A percentile compares a stretch with the other conserved stretches of the same genome.
Evolutionary conservation across 2,329 filamentous ascomycete genomes (phyloP).

Genomic region (Sclerotinia glacialis): DNA sequence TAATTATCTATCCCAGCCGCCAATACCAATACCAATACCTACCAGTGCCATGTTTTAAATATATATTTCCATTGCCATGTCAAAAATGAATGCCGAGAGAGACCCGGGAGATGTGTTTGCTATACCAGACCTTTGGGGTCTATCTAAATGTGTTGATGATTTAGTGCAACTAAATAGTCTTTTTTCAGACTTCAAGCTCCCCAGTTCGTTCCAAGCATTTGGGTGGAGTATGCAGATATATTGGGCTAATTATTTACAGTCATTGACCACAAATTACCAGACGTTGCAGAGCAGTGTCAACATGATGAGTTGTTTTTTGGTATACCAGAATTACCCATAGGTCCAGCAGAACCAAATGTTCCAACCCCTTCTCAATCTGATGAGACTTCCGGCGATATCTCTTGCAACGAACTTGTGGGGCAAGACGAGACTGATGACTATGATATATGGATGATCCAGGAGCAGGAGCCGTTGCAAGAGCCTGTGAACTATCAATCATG

Average conservation of each 20-base stretch:
- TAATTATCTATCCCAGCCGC: background rate
- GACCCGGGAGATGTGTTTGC: slow-evolving; percentile 56
- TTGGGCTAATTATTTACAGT: slow-evolving; percentile 28
- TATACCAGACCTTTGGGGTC: slow-evolving; percentile 59
- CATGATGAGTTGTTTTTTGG: slow-evolving; percentile 35
- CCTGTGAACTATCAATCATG: slow-evolving; percentile 58
- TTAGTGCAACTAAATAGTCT: slow-evolving; percentile 37
- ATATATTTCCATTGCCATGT: slow-evolving; percentile 16
- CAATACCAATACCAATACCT: background rate
- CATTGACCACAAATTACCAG: slow-evolving; percentile 33
- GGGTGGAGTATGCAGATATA: background rate
- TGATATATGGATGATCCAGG: slow-evolving; percentile 50
- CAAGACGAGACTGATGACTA: slow-evolving; percentile 31
- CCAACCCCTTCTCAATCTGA: slow-evolving; percentile 22
- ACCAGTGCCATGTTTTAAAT: background rate
- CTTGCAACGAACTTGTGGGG: slow-evolving; percentile 27
- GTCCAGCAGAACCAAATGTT: slow-evolving; percentile 18
- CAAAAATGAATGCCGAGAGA: slow-evolving; percentile 39
- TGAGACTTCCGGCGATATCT: slow-evolving; percentile 8
- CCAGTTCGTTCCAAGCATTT: slow-evolving; percentile 28
- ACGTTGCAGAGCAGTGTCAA: slow-evolving; percentile 26
- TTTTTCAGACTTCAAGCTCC: slow-evolving; percentile 37
- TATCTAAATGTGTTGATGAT: slow-evolving; percentile 48
- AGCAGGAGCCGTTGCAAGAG: slow-evolving; percentile 36
- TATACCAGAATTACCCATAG: slow-evolving; percentile 34